Evolutionary conservation across 441 rosid genomes (phyloP), one percentile per base, ranked within the genome.

Genomic region (Erodium chrysanthum): DNA sequence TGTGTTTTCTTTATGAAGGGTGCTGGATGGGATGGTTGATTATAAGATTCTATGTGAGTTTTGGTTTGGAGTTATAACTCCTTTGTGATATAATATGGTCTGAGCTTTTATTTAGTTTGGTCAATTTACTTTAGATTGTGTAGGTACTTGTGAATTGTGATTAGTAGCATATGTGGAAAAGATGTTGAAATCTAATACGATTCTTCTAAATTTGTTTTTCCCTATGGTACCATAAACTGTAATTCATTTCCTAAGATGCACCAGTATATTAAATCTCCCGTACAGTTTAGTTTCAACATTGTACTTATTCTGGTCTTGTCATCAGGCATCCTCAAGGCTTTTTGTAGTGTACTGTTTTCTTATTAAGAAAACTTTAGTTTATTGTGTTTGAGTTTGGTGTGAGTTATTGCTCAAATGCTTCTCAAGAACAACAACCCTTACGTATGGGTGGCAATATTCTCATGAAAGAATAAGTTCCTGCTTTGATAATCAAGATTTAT

Each of bases 371-470:
- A 14, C 7, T 58, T 58, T 21, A 58, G 63, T 54, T 54, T 18
- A 20, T 58, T 2, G 63, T 21, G 63, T 58, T 58, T 58, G 63
- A 58, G 21, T 58, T 58, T 22, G 63, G 56, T 48, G n/a, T 58
- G 63, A 23, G 31, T 58, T 58, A 58, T 17, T 52, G 21, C 22
- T 18, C 4, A 18, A 18, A 52, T 17, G 22, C 22, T 15, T 52
- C 22, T 52, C 59, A 10, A 52, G 8, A 48, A 5, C 59, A 18
- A 15, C 4, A 3, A 52, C 59, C 59, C 2, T 2, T 6, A 22
- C 22, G 31, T 22, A 58, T 9, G 31, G 18, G 61, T 54, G 29
- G 63, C 9, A 14, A 21, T 58, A 21, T 58, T 58, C 63, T 22
- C 23, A 0, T 58, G 63, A 7, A 22, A 58, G 37, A 7, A 31